Evolutionary conservation across 2,329 filamentous ascomycete species (phyloP).

Genomic region (Colletotrichum scovillei): DNA sequence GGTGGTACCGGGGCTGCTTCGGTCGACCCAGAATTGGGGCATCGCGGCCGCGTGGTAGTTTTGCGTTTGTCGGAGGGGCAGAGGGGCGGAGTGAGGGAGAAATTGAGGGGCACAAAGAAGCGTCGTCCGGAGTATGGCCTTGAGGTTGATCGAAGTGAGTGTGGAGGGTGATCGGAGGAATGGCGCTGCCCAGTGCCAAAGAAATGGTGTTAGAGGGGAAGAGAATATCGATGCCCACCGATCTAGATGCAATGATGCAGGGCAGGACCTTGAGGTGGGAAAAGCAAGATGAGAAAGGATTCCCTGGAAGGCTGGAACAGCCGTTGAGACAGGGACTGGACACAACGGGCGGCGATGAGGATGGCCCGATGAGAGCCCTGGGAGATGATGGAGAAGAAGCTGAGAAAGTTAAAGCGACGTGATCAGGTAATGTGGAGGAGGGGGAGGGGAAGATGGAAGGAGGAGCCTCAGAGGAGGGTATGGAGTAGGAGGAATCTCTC

Average conservation of each 20-base stretch:
- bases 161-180: neutral
- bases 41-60: constrained; percentile 22
- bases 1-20: constrained; percentile 20
- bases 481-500: neutral
- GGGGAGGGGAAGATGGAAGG: neutral
- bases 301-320: constrained; percentile 15
- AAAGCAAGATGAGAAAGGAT: neutral
- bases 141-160: neutral
- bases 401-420: neutral
- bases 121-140: constrained; percentile 4
- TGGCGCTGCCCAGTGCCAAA: neutral
- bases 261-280: neutral
- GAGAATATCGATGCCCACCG: neutral
- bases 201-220: neutral
- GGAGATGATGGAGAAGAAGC: neutral
- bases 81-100: constrained; percentile 4
- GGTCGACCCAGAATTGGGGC: constrained; percentile 13
- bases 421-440: neutral
- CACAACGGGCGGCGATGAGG: neutral
- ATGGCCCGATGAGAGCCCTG: neutral
- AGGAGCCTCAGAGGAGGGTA: neutral
- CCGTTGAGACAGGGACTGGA: constrained; percentile 9
- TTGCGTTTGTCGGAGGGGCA: constrained; percentile 14
- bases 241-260: neutral
- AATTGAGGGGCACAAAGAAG: constrained; percentile 13